These are phyloP conservation scores for Fusarium algeriense DNA, from an alignment of 2,329 filamentous ascomycete genomes.

Conservation along the genomic window DNA sequence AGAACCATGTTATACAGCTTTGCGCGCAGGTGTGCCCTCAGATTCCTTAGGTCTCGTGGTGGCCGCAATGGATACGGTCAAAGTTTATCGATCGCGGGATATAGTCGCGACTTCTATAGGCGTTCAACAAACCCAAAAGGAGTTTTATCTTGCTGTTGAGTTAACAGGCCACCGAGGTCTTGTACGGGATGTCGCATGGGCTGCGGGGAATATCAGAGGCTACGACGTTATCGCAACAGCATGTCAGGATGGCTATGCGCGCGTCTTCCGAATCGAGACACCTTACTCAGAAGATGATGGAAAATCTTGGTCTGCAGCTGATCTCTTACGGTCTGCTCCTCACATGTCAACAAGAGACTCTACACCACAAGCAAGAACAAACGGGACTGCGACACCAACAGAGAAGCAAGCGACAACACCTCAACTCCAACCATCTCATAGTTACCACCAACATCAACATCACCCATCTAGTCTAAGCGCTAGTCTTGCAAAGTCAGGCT, in stretches of 20 bases:
- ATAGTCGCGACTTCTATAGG: constrained; percentile 65
- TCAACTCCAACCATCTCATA: constrained; percentile 38
- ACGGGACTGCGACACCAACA: constrained; percentile 42
- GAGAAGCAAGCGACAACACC: constrained; percentile 44
- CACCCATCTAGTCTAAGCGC: constrained; percentile 63
- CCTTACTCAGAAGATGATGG: constrained; percentile 61
- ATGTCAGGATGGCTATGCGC: constrained; percentile 89
- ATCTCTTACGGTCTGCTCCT: constrained; percentile 56
- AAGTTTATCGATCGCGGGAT: constrained; percentile 82
- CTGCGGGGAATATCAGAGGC: constrained; percentile 88
- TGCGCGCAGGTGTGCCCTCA: constrained; percentile 83
- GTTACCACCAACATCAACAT: constrained; percentile 52
- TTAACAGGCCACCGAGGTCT: constrained; percentile 79
- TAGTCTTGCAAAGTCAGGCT: constrained; percentile 64
- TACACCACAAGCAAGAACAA: constrained; percentile 50
- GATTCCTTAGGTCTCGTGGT: constrained; percentile 87
- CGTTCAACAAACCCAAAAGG: constrained; percentile 70
- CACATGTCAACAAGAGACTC: constrained; percentile 44
- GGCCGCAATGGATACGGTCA: constrained; percentile 85
- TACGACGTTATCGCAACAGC: constrained; percentile 93
- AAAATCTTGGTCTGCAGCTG: constrained; percentile 63
- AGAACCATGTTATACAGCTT: constrained; percentile 80
- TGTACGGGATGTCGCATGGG: constrained; percentile 91
- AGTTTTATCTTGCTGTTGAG: constrained; percentile 87
- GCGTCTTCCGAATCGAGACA: constrained; percentile 86